These are phyloP conservation scores for Royoungia palumana DNA, from an alignment of 768 basidiomycete genomes.

Conservation along the genomic window DNA sequence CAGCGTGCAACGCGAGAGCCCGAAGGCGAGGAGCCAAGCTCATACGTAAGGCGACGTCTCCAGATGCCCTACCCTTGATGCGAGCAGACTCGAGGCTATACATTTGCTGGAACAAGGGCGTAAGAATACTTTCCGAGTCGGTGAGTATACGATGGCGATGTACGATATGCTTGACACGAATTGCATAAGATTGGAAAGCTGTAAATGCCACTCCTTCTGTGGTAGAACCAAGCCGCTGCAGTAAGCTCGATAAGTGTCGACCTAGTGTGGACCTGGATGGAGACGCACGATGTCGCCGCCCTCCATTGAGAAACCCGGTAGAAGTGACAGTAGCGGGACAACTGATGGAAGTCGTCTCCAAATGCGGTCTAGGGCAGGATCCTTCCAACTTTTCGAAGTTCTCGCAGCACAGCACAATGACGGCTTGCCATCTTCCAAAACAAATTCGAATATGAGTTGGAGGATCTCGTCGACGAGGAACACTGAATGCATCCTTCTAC, in stretches of 20 bases:
- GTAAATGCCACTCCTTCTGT: conserved; percentile 1
- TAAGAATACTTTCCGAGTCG: conserved; percentile 4
- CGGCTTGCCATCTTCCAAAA: conserved; percentile 25
- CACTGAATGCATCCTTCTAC: conserved; percentile 38
- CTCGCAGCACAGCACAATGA: conserved; percentile 38
- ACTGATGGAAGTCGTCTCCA: conserved; percentile 44
- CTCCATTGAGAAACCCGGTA: conserved; percentile 18
- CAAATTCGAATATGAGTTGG: conserved; percentile 38
- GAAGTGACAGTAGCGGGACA: conserved; percentile 39
- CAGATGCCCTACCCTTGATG: conserved; percentile 16
- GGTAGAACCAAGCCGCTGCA: conserved; percentile 10
- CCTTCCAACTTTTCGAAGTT: conserved; percentile 45
- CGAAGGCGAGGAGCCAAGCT: conserved; percentile 35
- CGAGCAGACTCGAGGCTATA: conserved; percentile 18
- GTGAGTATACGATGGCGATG: conserved; percentile 17
- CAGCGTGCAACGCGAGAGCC: conserved; percentile 36
- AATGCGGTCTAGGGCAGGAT: conserved; percentile 45
- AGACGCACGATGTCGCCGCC: conserved; percentile 12
- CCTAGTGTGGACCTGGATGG: not conserved
- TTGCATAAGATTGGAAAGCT: conserved; percentile 20
- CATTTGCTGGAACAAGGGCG: conserved; percentile 2
- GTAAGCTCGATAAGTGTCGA: not conserved
- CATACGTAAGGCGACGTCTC: conserved; percentile 17
- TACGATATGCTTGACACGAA: conserved; percentile 23
- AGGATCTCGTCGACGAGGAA: conserved; percentile 51